A percentile compares a stretch with the other conserved stretches of the same genome.
phyloP scores from a whole-genome alignment of 345 rosid species.

The Noccaea caerulescens region DNA sequence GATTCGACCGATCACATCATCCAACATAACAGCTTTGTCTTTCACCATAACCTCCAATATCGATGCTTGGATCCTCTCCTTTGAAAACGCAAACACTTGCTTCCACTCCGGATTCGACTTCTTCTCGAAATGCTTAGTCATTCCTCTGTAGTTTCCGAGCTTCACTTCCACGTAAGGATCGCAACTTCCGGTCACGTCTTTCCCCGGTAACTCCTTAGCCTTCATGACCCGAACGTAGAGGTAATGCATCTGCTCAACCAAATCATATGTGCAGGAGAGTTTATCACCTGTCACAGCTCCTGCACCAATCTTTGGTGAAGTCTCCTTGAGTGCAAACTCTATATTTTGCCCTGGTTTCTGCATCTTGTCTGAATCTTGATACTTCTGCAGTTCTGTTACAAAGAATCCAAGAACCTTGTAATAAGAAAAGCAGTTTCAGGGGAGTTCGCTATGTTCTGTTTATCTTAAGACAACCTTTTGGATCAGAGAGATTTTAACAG shows the following conservation, averaged over 20 bases:
- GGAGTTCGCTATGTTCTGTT: constrained; percentile 25
- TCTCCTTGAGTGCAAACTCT: constrained; percentile 89
- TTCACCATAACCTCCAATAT: constrained; percentile 75
- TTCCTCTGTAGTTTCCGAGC: constrained; percentile 91
- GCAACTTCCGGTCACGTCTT: constrained; percentile 81
- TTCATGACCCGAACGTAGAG: constrained; percentile 88
- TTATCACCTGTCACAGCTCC: constrained; percentile 66
- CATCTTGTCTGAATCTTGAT: constrained; percentile 53
- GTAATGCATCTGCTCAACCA: constrained; percentile 98
- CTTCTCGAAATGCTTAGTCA: constrained; percentile 91
- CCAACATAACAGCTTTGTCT: constrained; percentile 78
- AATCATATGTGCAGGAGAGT: constrained; percentile 90
- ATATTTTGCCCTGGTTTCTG: constrained; percentile 71
- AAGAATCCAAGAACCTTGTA: constrained; percentile 25
- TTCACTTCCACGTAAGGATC: constrained; percentile 93
- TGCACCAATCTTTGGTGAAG: constrained; percentile 94
- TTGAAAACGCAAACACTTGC: constrained; percentile 96
- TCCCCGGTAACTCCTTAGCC: constrained; percentile 84
- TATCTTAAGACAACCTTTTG: constrained; percentile 18
- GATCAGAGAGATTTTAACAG: constrained; percentile 35
- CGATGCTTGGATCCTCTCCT: constrained; percentile 88
- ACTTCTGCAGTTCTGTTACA: constrained; percentile 11
- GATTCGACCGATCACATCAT: constrained; percentile 79
- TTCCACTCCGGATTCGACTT: constrained; percentile 92
- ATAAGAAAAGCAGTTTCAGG: constrained; percentile 23